These are phyloP conservation scores for Blastosporella zonata DNA, from an alignment of 1,284 basidiomycete genomes.

Conservation along the genomic window DNA sequence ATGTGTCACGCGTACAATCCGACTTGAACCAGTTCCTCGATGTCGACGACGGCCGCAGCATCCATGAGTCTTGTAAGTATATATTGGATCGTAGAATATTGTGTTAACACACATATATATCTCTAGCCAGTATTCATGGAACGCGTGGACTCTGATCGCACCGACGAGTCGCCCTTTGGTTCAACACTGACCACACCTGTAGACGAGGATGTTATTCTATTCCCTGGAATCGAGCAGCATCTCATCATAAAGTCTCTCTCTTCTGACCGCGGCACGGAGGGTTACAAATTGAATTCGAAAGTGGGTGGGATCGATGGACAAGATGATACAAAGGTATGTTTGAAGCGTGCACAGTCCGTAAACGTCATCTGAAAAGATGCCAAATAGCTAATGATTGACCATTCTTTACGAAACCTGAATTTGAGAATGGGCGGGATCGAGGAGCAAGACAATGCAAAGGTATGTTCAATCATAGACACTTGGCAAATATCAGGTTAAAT, in stretches of 20 bases:
- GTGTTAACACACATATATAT: too few species aligned
- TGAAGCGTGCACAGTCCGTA: not conserved
- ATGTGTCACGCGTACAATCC: too few species aligned
- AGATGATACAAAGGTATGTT: conserved; percentile 6
- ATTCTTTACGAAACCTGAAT: not conserved
- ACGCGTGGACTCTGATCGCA: conserved; percentile 32
- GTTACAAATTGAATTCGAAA: not conserved
- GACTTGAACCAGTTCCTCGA: too few species aligned
- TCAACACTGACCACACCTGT: conserved; percentile 37
- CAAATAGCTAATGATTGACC: not conserved
- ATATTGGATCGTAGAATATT: too few species aligned
- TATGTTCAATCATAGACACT: not conserved
- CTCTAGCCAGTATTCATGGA: conserved; percentile 7
- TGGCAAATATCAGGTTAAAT: not conserved
- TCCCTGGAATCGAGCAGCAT: conserved; percentile 23
- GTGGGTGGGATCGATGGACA: not conserved
- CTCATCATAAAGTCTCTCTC: conserved; percentile 9
- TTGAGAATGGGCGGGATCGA: not conserved
- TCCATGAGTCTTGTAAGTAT: too few species aligned
- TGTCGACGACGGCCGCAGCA: too few species aligned
- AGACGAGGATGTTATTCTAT: conserved; percentile 28
- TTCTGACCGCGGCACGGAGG: conserved; percentile 14
- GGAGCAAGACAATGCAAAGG: conserved; percentile 2
- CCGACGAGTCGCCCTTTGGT: conserved; percentile 37
- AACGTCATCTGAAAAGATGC: not conserved